Percentiles rank a stretch among this genome's conserved stretches.
phyloP scores from a whole-genome alignment of 2,329 filamentous ascomycete species.

The Alternaria infectoria region DNA sequence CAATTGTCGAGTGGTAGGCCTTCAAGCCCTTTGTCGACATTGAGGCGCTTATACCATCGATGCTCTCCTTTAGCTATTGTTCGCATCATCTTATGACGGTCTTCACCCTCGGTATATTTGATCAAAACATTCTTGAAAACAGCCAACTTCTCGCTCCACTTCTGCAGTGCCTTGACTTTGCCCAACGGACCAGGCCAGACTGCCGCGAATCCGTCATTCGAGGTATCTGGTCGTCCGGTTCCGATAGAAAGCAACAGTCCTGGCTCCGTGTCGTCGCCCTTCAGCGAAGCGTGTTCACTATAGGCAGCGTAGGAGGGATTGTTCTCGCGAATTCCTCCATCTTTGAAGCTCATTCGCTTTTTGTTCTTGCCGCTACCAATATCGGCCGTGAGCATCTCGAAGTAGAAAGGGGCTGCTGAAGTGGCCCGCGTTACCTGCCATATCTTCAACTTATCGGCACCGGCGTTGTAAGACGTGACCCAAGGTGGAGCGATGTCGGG shows the following conservation, averaged over 20 bases:
- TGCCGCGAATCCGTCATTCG: slow-evolving; percentile 55
- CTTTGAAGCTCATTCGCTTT: slow-evolving; percentile 51
- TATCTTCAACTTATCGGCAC: slow-evolving; percentile 55
- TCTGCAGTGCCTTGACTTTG: slow-evolving; percentile 49
- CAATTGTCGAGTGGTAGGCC: slow-evolving; percentile 56
- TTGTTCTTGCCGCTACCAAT: slow-evolving; percentile 45
- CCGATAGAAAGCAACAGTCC: slow-evolving; percentile 56
- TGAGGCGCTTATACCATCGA: slow-evolving; percentile 59
- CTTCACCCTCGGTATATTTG: slow-evolving; percentile 60
- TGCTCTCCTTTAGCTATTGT: slow-evolving; percentile 55
- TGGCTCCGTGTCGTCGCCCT: slow-evolving; percentile 52
- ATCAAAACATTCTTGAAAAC: slow-evolving; percentile 59
- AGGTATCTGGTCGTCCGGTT: slow-evolving; percentile 54
- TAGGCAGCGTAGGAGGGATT: slow-evolving; percentile 57
- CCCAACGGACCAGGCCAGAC: slow-evolving; percentile 56
- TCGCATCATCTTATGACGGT: slow-evolving; percentile 56
- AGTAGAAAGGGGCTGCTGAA: slow-evolving; percentile 60
- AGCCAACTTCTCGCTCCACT: slow-evolving; percentile 56
- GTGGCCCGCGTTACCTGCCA: slow-evolving; percentile 61
- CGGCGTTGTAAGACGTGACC: slow-evolving; percentile 57
- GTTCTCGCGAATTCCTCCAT: slow-evolving; percentile 59
- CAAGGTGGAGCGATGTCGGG: slow-evolving; percentile 51
- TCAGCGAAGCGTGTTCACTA: slow-evolving; percentile 55
- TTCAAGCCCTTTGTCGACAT: slow-evolving; percentile 55
- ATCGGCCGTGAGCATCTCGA: slow-evolving; percentile 56